Percentiles rank a stretch among this genome's conserved stretches.
Conservation (phyloP, 208 protist genomes). For the Tritrichomonas foetus region DNA sequence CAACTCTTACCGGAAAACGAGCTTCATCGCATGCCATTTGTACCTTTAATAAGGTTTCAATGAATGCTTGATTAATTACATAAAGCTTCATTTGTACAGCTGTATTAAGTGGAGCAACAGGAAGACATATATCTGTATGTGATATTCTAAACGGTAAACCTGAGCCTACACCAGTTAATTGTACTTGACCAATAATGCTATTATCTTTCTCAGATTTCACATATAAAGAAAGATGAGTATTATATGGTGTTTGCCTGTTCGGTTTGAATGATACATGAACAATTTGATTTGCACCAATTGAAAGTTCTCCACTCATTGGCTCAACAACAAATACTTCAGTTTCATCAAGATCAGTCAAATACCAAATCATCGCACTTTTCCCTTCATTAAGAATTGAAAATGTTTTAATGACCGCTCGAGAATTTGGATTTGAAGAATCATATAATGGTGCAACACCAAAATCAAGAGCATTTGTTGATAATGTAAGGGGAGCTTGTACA, state of each 20-base stretch:
- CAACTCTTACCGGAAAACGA: background rate
- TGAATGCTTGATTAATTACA: background rate
- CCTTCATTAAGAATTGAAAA: background rate
- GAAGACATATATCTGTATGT: background rate
- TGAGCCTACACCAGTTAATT: background rate
- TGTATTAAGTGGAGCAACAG: background rate
- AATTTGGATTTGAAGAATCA: background rate
- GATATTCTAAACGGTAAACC: background rate
- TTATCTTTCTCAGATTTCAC: background rate
- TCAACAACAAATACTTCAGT: background rate
- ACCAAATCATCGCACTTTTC: background rate
- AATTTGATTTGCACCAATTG: background rate
- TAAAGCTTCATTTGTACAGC: background rate
- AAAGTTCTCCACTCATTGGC: background rate
- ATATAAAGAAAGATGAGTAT: background rate
- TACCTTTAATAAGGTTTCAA: background rate
- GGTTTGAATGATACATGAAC: background rate
- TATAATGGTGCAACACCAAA: constrained; percentile 6
- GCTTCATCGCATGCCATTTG: background rate
- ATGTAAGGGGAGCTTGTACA: background rate
- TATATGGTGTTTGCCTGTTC: background rate
- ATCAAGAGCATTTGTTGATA: background rate
- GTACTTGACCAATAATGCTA: background rate
- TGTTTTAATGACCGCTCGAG: too few species aligned
- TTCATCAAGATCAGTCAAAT: background rate